Evolutionary conservation across 1,284 basidiomycete genomes (phyloP).

Genomic region (Porodaedalea pini): DNA sequence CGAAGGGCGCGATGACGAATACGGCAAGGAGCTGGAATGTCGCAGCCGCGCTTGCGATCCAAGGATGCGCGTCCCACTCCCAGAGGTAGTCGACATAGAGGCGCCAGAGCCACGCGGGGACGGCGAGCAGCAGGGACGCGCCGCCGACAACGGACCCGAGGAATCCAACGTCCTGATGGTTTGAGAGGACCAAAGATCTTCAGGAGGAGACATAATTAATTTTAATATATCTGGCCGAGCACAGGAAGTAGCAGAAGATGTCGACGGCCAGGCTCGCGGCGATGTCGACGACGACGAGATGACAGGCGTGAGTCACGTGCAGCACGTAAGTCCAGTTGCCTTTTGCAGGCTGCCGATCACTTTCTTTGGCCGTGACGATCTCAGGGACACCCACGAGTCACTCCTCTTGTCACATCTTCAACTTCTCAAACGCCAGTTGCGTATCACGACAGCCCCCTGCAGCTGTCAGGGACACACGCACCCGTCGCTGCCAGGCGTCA

Average conservation of each 20-base stretch:
- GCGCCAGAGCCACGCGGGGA: conserved; percentile 48
- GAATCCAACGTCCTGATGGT: conserved; percentile 4
- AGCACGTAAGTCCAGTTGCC: background rate
- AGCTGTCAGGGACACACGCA: background rate
- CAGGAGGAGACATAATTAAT: background rate
- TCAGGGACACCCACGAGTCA: background rate
- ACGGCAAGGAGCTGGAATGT: conserved; percentile 62
- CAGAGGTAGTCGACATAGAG: conserved; percentile 60
- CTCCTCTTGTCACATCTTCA: too few species aligned
- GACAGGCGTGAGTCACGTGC: background rate
- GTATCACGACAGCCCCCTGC: background rate
- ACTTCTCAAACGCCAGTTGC: background rate
- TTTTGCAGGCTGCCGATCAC: background rate
- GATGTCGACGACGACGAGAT: background rate
- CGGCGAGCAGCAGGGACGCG: conserved; percentile 22
- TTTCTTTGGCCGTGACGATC: background rate
- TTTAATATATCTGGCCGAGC: too few species aligned
- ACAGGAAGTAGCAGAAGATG: too few species aligned
- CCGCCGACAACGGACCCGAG: conserved; percentile 25
- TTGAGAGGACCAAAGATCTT: background rate
- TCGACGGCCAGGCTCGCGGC: too few species aligned
- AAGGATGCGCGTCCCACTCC: conserved; percentile 57
- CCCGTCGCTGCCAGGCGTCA: background rate
- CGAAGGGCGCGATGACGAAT: conserved; percentile 57
- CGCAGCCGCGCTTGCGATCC: conserved; percentile 64